Percentiles rank a stretch among this genome's conserved stretches.
Conservation (phyloP, 2,329 filamentous ascomycete genomes). For the Dactylellina cionopaga region DNA sequence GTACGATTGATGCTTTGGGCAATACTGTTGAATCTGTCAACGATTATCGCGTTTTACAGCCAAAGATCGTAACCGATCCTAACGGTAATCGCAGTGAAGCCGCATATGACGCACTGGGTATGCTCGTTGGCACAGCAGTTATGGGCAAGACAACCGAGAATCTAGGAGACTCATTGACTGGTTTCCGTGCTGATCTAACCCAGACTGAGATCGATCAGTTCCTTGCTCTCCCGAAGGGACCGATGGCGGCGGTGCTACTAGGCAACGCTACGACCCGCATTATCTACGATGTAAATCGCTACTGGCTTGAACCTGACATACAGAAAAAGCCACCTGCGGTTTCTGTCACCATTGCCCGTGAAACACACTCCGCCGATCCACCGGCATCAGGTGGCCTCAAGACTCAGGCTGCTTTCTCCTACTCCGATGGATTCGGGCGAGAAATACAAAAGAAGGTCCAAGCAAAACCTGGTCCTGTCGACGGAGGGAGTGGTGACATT, state of each 20-base stretch:
- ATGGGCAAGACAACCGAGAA: slow-evolving; percentile 1
- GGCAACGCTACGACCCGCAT: background rate
- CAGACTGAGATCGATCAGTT: background rate
- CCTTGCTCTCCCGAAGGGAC: background rate
- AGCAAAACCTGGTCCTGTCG: background rate
- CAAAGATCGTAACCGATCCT: background rate
- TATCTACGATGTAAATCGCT: slow-evolving; percentile 2
- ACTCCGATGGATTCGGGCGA: slow-evolving; percentile 28
- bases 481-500: background rate
- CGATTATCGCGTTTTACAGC: slow-evolving; percentile 1
- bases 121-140: background rate
- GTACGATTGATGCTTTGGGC: background rate
- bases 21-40: background rate
- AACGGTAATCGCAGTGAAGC: slow-evolving; percentile 10
- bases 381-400: background rate
- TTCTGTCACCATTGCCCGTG: background rate
- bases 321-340: background rate
- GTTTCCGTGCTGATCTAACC: background rate
- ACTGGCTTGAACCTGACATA: background rate
- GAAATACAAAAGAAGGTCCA: slow-evolving; percentile 18
- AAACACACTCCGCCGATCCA: background rate
- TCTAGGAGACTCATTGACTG: background rate
- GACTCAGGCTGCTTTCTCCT: slow-evolving; percentile 16
- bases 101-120: slow-evolving; percentile 6
- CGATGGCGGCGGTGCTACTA: background rate